phyloP scores from a whole-genome alignment of 1,139 yeast species.

The Kodamaea arcana region DNA sequence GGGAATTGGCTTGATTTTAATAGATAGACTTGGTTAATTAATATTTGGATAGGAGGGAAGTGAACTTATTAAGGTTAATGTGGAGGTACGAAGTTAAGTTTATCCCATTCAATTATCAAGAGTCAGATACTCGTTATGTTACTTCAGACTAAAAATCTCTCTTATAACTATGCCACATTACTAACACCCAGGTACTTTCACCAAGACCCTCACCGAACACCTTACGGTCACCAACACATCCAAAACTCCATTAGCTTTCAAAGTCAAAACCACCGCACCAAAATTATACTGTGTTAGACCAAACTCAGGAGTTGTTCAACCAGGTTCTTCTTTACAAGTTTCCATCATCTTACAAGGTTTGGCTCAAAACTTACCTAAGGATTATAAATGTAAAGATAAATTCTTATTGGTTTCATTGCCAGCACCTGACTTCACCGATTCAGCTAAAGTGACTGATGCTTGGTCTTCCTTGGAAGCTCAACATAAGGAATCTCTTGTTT shows the following conservation, averaged over 20 bases:
- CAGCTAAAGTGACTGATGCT: conserved; percentile 56
- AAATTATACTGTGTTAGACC: conserved; percentile 95
- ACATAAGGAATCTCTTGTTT: conserved; percentile 55
- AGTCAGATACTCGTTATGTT: no score
- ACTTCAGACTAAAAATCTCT: no score
- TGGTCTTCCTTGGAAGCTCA: conserved; percentile 71
- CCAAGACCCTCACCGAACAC: conserved; percentile 65
- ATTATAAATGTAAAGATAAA: conserved; percentile 83
- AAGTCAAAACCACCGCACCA: conserved; percentile 98
- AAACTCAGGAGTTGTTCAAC: conserved; percentile 75
- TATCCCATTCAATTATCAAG: no score
- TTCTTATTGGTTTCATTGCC: conserved; percentile 86
- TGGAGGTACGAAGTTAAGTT: no score
- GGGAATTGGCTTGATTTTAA: no score
- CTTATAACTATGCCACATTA: no score
- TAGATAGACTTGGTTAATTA: no score
- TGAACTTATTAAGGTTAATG: no score
- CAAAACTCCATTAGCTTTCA: conserved; percentile 68
- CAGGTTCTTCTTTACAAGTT: conserved; percentile 70
- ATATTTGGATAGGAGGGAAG: no score
- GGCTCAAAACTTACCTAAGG: conserved; percentile 67
- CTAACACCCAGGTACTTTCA: conserved; percentile 53
- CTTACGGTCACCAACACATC: conserved; percentile 68
- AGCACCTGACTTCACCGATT: conserved; percentile 56
- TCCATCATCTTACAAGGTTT: conserved; percentile 84